A percentile compares a stretch with the other conserved stretches of the same genome.
These are phyloP conservation scores for Theileria equi DNA, from an alignment of 169 alveolate species.

Conservation along the genomic window DNA sequence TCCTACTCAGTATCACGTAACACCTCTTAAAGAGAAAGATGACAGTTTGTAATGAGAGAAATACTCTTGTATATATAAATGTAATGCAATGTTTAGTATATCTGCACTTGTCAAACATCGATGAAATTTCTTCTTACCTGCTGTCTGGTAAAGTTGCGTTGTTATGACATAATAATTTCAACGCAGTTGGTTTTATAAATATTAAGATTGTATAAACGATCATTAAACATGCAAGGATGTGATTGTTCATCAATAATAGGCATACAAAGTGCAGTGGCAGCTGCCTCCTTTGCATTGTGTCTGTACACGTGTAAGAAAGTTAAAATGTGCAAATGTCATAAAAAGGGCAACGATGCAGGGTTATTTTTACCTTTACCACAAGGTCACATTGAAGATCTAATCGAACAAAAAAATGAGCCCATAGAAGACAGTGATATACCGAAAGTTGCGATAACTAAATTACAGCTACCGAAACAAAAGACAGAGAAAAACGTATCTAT, in stretches of 20 bases:
- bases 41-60: slow-evolving; percentile 29
- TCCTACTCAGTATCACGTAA: slow-evolving; percentile 59
- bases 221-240: too few species aligned
- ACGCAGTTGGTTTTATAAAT: not conserved
- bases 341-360: not conserved
- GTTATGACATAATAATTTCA: not conserved
- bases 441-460: slow-evolving; percentile 7
- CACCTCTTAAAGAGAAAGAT: slow-evolving; percentile 47
- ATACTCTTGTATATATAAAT: not conserved
- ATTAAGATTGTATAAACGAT: not conserved
- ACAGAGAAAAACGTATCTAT: too few species aligned
- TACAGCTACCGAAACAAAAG: not conserved
- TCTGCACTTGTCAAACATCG: not conserved
- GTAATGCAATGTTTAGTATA: not conserved
- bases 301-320: slow-evolving; percentile 23
- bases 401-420: not conserved
- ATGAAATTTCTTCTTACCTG: not conserved
- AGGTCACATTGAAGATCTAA: too few species aligned
- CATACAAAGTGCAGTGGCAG: slow-evolving; percentile 46
- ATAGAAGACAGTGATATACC: not conserved
- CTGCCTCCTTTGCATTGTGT: slow-evolving; percentile 43
- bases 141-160: not conserved
- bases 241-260: slow-evolving; percentile 19
- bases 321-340: not conserved
- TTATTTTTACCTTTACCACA: not conserved